phyloP scores from a whole-genome alignment of 371 early-diverging fungal genomes.

The Mortierella sp. region DNA sequence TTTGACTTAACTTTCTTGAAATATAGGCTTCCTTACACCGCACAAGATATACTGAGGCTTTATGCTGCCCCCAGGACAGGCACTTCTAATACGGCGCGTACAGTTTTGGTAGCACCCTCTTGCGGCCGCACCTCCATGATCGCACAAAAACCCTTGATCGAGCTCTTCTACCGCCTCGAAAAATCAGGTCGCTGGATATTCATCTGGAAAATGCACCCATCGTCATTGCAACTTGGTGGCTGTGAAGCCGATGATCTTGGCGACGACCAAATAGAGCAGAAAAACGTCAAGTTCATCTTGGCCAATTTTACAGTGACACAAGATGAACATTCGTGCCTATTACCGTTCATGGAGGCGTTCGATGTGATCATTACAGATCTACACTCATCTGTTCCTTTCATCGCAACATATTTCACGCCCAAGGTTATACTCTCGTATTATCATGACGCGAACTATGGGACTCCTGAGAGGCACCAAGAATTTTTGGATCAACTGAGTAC shows the following conservation, averaged over 20 bases:
- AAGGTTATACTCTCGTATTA: conserved; percentile 54
- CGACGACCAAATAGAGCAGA: conserved; percentile 38
- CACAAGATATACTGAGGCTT: conserved; percentile 26
- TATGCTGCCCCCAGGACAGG: conserved; percentile 11
- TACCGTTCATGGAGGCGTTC: conserved; percentile 58
- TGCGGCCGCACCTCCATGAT: conserved; percentile 50
- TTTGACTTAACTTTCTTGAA: neutral
- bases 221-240: conserved; percentile 36
- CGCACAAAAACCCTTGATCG: conserved; percentile 44
- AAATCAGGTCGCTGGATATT: conserved; percentile 52
- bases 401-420: conserved; percentile 57
- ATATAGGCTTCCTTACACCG: conserved; percentile 47
- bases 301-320: conserved; percentile 43
- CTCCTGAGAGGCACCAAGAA: conserved; percentile 50
- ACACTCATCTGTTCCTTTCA: conserved; percentile 57
- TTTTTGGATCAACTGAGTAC: conserved; percentile 53
- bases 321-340: conserved; percentile 50
- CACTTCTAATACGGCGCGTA: conserved; percentile 6
- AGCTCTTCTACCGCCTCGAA: conserved; percentile 52
- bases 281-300: conserved; percentile 50
- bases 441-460: conserved; percentile 57
- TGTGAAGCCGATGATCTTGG: conserved; percentile 28
- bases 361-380: conserved; percentile 55
- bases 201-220: conserved; percentile 58
- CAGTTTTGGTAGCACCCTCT: conserved; percentile 44